These are phyloP conservation scores for Phialophora chinensis DNA, from an alignment of 2,329 filamentous ascomycete genomes.

Conservation along the genomic window DNA sequence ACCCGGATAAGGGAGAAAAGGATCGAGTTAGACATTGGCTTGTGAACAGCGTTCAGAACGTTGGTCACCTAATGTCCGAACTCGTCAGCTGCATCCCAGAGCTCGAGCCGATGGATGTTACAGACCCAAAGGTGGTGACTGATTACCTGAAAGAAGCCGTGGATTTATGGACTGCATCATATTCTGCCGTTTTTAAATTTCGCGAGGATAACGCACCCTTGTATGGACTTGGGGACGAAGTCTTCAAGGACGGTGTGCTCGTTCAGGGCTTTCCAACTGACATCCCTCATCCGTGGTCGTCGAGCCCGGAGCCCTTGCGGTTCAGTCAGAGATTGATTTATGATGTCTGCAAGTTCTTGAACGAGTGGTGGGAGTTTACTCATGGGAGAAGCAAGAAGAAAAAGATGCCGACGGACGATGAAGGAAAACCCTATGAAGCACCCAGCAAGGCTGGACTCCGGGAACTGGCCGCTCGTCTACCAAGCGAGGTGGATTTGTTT, in stretches of 20 bases:
- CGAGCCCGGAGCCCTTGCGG: constrained; percentile 49
- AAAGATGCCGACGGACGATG: constrained; percentile 37
- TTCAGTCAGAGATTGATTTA: constrained; percentile 34
- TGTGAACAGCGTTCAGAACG: constrained; percentile 72
- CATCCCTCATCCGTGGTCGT: constrained; percentile 86
- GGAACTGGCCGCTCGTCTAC: constrained; percentile 35
- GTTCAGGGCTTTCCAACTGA: constrained; percentile 65
- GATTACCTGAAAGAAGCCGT: constrained; percentile 70
- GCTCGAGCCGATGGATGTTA: constrained; percentile 66
- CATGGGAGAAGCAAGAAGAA: constrained; percentile 36
- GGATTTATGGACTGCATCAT: constrained; percentile 70
- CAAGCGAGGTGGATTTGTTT: constrained; percentile 34
- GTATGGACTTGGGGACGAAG: constrained; percentile 75
- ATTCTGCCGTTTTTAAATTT: constrained; percentile 71
- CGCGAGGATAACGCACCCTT: constrained; percentile 69
- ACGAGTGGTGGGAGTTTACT: constrained; percentile 44
- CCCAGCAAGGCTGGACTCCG: constrained; percentile 32
- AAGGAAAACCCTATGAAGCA: constrained; percentile 37
- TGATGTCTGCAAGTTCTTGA: constrained; percentile 39
- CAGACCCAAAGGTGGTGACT: constrained; percentile 55
- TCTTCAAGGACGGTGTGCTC: constrained; percentile 69
- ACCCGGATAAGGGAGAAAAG: constrained; percentile 70
- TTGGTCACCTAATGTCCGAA: constrained; percentile 80
- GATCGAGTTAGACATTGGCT: constrained; percentile 89
- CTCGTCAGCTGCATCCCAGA: constrained; percentile 77